Base-by-base conservation (phyloP, 129 eudicot genomes). In the Chrysanthemum makinoi region DNA sequence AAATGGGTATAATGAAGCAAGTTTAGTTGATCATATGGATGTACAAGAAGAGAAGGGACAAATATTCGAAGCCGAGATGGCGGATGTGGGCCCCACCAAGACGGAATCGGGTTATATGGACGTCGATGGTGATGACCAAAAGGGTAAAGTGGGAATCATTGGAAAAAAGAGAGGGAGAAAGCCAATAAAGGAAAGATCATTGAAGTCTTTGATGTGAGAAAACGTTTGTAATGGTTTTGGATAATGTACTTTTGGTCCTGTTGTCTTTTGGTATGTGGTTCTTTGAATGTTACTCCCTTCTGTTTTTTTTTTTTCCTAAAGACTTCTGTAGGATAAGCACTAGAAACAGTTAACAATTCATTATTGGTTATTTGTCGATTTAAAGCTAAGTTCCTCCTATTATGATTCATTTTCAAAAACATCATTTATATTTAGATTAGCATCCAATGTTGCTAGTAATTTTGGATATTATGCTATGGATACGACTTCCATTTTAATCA, bases 131-230 rank as follows among this genome's bases (percentile, higher is more conserved):
- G 49, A 55, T 3, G 10, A 30, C 39, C 30, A 28, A 15, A 53
- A 69, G 28, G 73, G 62, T 28, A 53, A 69, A 53, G 5, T 35
- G 15, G 73, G 33, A 4, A 51, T 12, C 20, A 64, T 12, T 1
- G 77, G 68, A 7, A 61, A 20, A 35, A 74, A 78, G 70, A 80
- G 80, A 58, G 75, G 55, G 73, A 77, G 84, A 62, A 83, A 90
- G 74, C 87, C 81, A 5, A 79, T 90, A 30, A 90, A 90, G 79
- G 97, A 85, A 14, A 85, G 91, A 80, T 90, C 95, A 43, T 81
- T 90, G 16, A 87, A 90, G 68, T 90, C 95, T 43, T 77, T 87
- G 35, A 79, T 87, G 94, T 82, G 82, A 82, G 30, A 2, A 58
- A 68, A 26, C 26, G 19, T 56, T 14, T 72, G 76, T 72, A 47